phyloP scores from a whole-genome alignment of 179 eudicot species.

The Spergularia azorica region DNA sequence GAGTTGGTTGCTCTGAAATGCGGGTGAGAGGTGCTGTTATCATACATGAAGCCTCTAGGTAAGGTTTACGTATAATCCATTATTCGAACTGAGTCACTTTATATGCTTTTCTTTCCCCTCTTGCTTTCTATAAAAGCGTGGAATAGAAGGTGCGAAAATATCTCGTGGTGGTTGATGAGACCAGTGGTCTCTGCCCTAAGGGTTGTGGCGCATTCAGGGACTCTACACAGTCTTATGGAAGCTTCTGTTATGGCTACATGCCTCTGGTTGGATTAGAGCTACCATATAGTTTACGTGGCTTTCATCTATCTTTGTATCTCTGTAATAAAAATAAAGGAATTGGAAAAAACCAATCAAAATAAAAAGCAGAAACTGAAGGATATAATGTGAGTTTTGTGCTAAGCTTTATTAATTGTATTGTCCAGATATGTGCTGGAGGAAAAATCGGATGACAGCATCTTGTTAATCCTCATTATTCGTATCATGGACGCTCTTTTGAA shows the following conservation, averaged over 20 bases:
- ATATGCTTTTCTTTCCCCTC: neutral
- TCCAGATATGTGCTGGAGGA: conserved; percentile 82
- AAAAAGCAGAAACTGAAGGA: neutral
- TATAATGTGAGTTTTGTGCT: conserved; percentile 22
- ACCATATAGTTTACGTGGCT: neutral
- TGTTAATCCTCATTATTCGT: conserved; percentile 83
- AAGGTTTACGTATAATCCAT: conserved; percentile 25
- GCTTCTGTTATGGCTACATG: too few relatives aligned
- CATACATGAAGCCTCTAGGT: conserved; percentile 87
- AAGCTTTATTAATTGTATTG: conserved; percentile 24
- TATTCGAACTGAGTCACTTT: conserved; percentile 16
- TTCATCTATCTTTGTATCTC: neutral
- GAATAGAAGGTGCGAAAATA: neutral
- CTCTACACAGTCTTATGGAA: neutral
- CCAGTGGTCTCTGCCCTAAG: neutral
- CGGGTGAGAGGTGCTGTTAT: conserved; percentile 85
- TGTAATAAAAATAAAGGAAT: neutral
- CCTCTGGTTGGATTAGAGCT: too few relatives aligned
- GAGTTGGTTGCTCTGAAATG: conserved; percentile 75
- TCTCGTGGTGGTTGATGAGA: conserved; percentile 9
- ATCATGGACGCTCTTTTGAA: conserved; percentile 87
- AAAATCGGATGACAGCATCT: conserved; percentile 93
- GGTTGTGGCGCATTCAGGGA: neutral
- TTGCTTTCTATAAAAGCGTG: neutral
- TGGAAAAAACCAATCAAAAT: neutral